phyloP scores from a whole-genome alignment of 2,329 filamentous ascomycete species.

The Podosphaera fusca region DNA sequence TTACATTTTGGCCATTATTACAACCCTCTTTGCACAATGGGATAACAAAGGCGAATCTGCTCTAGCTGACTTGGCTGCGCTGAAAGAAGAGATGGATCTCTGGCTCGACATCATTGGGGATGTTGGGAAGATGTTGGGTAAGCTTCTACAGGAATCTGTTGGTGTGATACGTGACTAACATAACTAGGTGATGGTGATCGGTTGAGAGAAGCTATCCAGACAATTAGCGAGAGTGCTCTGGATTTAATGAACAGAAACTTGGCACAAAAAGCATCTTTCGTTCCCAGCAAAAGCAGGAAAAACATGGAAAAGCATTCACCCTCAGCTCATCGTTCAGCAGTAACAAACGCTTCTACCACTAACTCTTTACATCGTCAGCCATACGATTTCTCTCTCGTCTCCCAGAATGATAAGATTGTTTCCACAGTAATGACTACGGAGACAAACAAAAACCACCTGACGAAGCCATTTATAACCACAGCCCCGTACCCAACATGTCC shows the following conservation, averaged over 20 bases:
- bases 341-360: background rate
- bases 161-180: slow-evolving; percentile 2
- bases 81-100: slow-evolving; percentile 42
- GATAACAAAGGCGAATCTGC: slow-evolving; percentile 39
- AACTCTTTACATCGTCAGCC: background rate
- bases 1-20: slow-evolving; percentile 51
- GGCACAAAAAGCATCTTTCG: slow-evolving; percentile 6
- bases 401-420: background rate
- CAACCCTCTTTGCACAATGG: slow-evolving; percentile 45
- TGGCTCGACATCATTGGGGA: slow-evolving; percentile 49
- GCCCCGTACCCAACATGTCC: slow-evolving; percentile 14
- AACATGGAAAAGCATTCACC: background rate
- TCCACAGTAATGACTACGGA: slow-evolving; percentile 7
- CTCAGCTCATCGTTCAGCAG: background rate
- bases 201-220: slow-evolving; percentile 24
- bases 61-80: slow-evolving; percentile 29
- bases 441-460: slow-evolving; percentile 9
- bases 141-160: slow-evolving; percentile 11
- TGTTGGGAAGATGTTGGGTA: slow-evolving; percentile 42
- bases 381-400: slow-evolving; percentile 3
- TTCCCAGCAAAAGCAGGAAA: background rate
- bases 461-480: slow-evolving; percentile 14
- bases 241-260: slow-evolving; percentile 21
- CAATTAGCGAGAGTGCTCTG: slow-evolving; percentile 25
- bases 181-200: slow-evolving; percentile 22